These are phyloP conservation scores for Haematococcus lacustris DNA, from an alignment of 139 green algal species.

Conservation along the genomic window DNA sequence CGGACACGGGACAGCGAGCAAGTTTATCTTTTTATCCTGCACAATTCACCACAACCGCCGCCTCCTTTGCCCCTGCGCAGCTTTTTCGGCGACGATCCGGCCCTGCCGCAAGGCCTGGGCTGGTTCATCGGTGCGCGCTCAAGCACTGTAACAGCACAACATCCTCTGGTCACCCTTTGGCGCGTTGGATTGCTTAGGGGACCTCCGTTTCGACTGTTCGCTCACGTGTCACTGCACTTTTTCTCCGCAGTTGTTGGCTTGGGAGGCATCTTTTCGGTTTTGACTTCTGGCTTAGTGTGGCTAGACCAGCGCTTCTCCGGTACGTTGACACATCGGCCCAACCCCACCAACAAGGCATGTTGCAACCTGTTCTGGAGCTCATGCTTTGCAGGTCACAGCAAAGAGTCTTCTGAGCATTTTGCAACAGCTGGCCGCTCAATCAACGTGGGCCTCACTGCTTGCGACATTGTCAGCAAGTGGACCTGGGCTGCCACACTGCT, in stretches of 20 bases:
- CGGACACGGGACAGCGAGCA: too few species aligned
- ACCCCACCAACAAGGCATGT: too few species aligned
- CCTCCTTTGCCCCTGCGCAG: too few species aligned
- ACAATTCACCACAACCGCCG: too few species aligned
- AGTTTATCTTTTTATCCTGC: too few species aligned
- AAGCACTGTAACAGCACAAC: neutral
- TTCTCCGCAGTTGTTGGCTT: constrained; percentile 10
- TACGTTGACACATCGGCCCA: neutral
- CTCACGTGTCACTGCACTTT: neutral
- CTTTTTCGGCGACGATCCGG: constrained; percentile 2
- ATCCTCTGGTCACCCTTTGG: neutral
- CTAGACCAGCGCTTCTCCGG: constrained; percentile 13
- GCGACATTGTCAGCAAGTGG: constrained; percentile 60
- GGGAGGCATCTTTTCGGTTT: constrained; percentile 18
- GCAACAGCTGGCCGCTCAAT: constrained; percentile 57
- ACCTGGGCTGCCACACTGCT: constrained; percentile 46
- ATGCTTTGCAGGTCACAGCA: neutral
- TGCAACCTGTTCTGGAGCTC: too few species aligned
- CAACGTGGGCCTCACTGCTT: constrained; percentile 60
- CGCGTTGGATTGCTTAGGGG: too few species aligned
- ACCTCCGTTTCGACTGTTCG: neutral
- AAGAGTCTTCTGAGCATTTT: constrained; percentile 16
- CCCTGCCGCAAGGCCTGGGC: constrained; percentile 21
- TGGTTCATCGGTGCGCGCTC: constrained; percentile 19
- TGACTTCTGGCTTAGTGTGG: constrained; percentile 19